Percentiles rank a stretch among this genome's conserved stretches.
These are phyloP conservation scores for Alternaria triticimaculans DNA, from an alignment of 2,329 filamentous ascomycete genomes.

Conservation along the genomic window DNA sequence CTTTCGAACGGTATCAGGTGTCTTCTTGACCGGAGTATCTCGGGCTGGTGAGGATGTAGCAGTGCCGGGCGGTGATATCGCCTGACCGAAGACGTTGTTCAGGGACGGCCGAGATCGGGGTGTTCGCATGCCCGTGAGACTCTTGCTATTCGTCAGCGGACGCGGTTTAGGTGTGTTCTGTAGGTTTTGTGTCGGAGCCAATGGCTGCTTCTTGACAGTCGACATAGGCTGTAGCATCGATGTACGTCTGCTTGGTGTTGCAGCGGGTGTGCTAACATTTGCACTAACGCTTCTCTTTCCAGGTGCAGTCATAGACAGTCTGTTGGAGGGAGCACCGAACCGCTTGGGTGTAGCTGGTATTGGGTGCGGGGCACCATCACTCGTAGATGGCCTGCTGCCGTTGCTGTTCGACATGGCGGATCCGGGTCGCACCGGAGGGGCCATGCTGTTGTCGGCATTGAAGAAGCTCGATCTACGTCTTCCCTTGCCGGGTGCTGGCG, in stretches of 20 bases:
- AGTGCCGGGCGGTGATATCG: slow-evolving; percentile 36
- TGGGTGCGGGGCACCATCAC: slow-evolving; percentile 47
- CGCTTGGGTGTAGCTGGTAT: slow-evolving; percentile 41
- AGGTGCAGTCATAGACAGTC: slow-evolving; percentile 45
- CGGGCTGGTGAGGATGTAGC: slow-evolving; percentile 27
- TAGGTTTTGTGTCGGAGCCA: slow-evolving; percentile 33
- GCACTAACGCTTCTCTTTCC: slow-evolving; percentile 48
- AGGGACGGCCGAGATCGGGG: slow-evolving; percentile 42
- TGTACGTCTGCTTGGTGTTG: slow-evolving; percentile 42
- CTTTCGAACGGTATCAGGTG: slow-evolving; percentile 46
- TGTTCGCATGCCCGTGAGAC: slow-evolving; percentile 40
- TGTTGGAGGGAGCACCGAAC: slow-evolving; percentile 17
- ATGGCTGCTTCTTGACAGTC: slow-evolving; percentile 38
- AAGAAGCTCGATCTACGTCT: slow-evolving; percentile 77
- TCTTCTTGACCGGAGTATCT: slow-evolving; percentile 37
- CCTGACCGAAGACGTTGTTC: slow-evolving; percentile 44
- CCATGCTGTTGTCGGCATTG: slow-evolving; percentile 65
- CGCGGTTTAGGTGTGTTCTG: slow-evolving; percentile 38
- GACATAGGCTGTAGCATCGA: slow-evolving; percentile 43
- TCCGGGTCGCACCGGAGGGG: slow-evolving; percentile 68
- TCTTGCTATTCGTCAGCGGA: slow-evolving; percentile 46
- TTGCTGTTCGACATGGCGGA: slow-evolving; percentile 63
- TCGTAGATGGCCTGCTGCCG: slow-evolving; percentile 59
- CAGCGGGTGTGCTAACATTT: slow-evolving; percentile 23
- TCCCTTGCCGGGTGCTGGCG: slow-evolving; percentile 65